These are phyloP conservation scores for Chimonanthus salicifolius DNA, from an alignment of 164 flowering plant species.

Conservation along the genomic window DNA sequence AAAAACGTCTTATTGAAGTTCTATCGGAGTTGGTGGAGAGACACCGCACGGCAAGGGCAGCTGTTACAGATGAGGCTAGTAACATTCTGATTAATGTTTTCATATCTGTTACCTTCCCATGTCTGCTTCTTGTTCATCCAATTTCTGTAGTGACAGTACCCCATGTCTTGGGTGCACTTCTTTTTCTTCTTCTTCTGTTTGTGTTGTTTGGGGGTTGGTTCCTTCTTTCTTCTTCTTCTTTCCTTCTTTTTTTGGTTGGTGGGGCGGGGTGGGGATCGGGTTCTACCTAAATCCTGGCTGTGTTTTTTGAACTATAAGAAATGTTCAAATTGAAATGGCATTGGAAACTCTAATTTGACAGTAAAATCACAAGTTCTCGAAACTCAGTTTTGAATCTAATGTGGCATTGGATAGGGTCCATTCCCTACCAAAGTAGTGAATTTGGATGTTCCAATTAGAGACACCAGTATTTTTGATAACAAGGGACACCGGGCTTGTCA, in stretches of 20 bases:
- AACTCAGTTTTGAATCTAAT: too few species aligned
- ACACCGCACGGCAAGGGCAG: slow-evolving; percentile 77
- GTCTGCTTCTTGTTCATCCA: not conserved
- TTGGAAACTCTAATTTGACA: too few species aligned
- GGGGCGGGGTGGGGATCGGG: too few species aligned
- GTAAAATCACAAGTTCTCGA: too few species aligned
- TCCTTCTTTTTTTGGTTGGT: not conserved
- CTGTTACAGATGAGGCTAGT: slow-evolving; percentile 55
- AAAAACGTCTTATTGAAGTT: slow-evolving; percentile 55
- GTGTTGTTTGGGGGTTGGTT: not conserved
- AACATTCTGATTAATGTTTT: not conserved
- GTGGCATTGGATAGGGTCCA: too few species aligned
- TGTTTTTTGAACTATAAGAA: too few species aligned
- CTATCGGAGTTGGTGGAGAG: slow-evolving; percentile 79
- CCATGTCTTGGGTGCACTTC: not conserved
- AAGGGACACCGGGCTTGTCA: too few species aligned
- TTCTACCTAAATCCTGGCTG: too few species aligned
- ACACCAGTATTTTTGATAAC: too few species aligned
- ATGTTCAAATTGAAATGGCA: too few species aligned
- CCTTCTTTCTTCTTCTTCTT: not conserved
- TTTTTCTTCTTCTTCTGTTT: not conserved
- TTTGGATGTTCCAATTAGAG: too few species aligned
- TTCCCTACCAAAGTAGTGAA: too few species aligned
- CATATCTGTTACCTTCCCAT: not conserved
- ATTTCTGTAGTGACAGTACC: not conserved